Conservation (phyloP, 306 rosid genomes). For the Parietaria judaica region DNA sequence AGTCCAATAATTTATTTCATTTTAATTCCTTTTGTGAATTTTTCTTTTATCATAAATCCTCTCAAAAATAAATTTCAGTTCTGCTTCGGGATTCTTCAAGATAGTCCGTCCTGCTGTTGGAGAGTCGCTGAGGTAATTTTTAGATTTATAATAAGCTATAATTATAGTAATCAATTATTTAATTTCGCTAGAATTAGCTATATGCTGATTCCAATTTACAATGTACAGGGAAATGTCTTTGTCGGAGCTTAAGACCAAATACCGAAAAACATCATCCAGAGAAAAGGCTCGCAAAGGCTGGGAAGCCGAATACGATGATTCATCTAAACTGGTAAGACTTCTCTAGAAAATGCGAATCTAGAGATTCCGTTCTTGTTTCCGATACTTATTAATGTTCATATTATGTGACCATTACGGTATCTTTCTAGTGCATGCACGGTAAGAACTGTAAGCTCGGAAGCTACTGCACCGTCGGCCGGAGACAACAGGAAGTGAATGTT, state of each 20-base stretch:
- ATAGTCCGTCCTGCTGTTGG: slow-evolving; percentile 96
- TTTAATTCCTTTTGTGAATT: too few relatives aligned
- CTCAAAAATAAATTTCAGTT: slow-evolving; percentile 36
- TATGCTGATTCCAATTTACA: slow-evolving; percentile 8
- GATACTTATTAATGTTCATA: background rate
- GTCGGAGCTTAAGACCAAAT: slow-evolving; percentile 74
- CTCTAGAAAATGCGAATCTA: slow-evolving; percentile 12
- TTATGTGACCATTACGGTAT: slow-evolving; percentile 9
- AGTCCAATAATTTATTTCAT: background rate
- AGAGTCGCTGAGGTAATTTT: slow-evolving; percentile 63
- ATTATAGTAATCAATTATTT: background rate
- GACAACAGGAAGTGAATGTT: slow-evolving; percentile 94
- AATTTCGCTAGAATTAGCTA: background rate
- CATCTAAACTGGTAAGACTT: slow-evolving; percentile 84
- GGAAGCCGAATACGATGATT: slow-evolving; percentile 84
- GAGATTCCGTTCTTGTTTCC: background rate
- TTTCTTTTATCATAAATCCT: too few relatives aligned
- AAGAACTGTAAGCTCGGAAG: slow-evolving; percentile 87
- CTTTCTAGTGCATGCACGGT: slow-evolving; percentile 88
- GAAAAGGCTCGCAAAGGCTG: slow-evolving; percentile 86
- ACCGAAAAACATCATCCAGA: slow-evolving; percentile 64
- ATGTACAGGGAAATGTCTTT: slow-evolving; percentile 80
- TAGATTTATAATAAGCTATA: slow-evolving; percentile 12
- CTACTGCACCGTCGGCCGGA: slow-evolving; percentile 89
- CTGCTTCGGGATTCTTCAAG: slow-evolving; percentile 67